Evolutionary conservation across 352 stramenopile genomes (phyloP).

Genomic region (Phytopythium chamaehyphon): DNA sequence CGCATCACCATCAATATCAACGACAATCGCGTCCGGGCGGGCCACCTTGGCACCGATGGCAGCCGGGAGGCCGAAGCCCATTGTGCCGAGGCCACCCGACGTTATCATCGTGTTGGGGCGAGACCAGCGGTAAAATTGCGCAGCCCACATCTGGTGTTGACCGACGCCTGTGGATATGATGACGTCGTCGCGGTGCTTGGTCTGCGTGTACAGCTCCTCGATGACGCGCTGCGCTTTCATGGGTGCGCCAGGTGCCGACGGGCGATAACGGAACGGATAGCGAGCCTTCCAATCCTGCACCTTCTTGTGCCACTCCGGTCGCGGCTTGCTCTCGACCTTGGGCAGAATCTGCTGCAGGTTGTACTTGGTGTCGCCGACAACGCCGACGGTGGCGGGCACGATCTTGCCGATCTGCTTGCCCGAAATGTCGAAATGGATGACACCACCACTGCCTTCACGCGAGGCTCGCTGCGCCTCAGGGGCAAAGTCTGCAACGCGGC

Average conservation of each 20-base stretch:
- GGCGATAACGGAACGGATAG: conserved; percentile 92
- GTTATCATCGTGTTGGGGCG: conserved; percentile 92
- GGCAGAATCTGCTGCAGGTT: conserved; percentile 90
- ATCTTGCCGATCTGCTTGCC: conserved; percentile 87
- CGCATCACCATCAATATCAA: conserved; percentile 95
- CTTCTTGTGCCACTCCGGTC: conserved; percentile 91
- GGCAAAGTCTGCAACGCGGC: conserved; percentile 90
- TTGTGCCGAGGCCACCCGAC: conserved; percentile 93
- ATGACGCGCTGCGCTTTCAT: conserved; percentile 95
- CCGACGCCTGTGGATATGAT: conserved; percentile 95
- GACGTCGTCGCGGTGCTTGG: conserved; percentile 88
- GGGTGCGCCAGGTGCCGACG: conserved; percentile 49
- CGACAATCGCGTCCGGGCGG: conserved; percentile 74
- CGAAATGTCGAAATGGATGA: conserved; percentile 96
- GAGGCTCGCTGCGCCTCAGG: conserved; percentile 89
- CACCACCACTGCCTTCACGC: conserved; percentile 88
- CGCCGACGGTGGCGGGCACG: conserved; percentile 71
- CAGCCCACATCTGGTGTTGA: conserved; percentile 96
- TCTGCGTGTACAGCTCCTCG: conserved; percentile 92
- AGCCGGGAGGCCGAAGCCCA: conserved; percentile 93
- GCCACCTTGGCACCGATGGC: conserved; percentile 94
- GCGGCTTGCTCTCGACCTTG: conserved; percentile 75
- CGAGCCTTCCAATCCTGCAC: conserved; percentile 88
- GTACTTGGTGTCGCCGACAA: conserved; percentile 86
- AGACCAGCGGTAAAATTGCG: conserved; percentile 96